Evolutionary conservation across 2,329 filamentous ascomycete genomes (phyloP), one percentile per base, ranked within the genome.

Genomic region (Clarireedia homoeocarpa): DNA sequence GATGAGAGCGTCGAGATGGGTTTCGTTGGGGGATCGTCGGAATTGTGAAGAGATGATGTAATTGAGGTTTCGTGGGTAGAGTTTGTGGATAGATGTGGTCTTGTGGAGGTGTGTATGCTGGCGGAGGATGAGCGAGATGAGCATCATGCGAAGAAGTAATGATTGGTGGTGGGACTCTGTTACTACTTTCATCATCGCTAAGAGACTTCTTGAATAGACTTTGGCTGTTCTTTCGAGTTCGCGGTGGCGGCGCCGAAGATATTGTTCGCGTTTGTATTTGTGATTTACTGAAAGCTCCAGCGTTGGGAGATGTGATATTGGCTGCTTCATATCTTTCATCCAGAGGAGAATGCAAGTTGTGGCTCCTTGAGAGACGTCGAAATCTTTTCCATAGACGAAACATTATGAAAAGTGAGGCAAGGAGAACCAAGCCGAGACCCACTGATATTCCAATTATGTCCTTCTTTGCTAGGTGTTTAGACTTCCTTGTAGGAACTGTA

Each of bases 401-500:
- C 3, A 51, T 49, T 34, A 51, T 50, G 39, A 50, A 36, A 6
- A 55, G n/a, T 15, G 46, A 34, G 6, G 50, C 34, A 39, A 66
- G 27, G 12, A 64, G 20, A 1, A 65, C 7, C 2, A 59, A 49
- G 9, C 17, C 52, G 26, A 57, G 44, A n/a, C 51, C 62, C 9
- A 69, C 57, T 15, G 58, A 58, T 20, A 67, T 65, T 1, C 66
- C 66, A 42, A 66, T 62, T 14, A 67, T 65, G 6, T 59, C 57
- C 2, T 60, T 59, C 6, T 51, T 53, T 1, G 58, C 40, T 2
- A 69, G 50, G 10, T 48, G 53, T 46, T 59, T 59, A 38, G 61
- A 55, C 1, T 38, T 44, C 9, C 54, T 48, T 15, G 46, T 17
- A 1, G 59, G 47, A 6, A 56, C 23, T 9, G 49, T n/a, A 47